Percentiles rank a stretch among this genome's conserved stretches.
These are phyloP conservation scores for Herpetospermum pedunculosum DNA, from an alignment of 306 rosid genomes.

Conservation along the genomic window DNA sequence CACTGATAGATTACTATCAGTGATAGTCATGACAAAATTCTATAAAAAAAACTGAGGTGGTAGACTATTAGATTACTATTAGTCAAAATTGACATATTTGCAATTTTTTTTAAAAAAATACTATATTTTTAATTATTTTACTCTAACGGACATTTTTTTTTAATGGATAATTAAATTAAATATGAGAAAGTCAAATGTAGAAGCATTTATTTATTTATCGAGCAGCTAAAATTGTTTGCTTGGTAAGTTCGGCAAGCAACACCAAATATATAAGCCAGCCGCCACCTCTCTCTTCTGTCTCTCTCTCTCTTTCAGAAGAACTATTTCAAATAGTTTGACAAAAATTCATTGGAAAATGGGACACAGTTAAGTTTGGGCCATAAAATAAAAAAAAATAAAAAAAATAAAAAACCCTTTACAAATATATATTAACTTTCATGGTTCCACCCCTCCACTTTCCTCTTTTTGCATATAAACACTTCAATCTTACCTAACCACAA, in stretches of 20 bases:
- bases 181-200: constrained; percentile 39
- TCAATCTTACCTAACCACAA: neutral
- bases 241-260: constrained; percentile 61
- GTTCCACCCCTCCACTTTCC: neutral
- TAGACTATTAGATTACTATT: too few species aligned
- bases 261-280: constrained; percentile 24
- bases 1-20: too few species aligned
- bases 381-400: neutral
- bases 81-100: too few species aligned
- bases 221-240: constrained; percentile 39
- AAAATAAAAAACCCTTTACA: neutral
- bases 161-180: too few species aligned
- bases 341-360: constrained; percentile 2
- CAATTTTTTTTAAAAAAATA: too few species aligned
- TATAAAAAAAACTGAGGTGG: too few species aligned
- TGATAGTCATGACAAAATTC: too few species aligned
- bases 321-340: neutral
- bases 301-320: neutral
- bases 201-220: constrained; percentile 23
- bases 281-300: constrained; percentile 17
- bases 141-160: too few species aligned
- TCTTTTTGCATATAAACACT: neutral
- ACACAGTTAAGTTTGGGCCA: neutral
- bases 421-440: neutral
- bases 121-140: too few species aligned